Conservation (phyloP, 2,329 filamentous ascomycete species). For the Talaromyces pinophilus region DNA sequence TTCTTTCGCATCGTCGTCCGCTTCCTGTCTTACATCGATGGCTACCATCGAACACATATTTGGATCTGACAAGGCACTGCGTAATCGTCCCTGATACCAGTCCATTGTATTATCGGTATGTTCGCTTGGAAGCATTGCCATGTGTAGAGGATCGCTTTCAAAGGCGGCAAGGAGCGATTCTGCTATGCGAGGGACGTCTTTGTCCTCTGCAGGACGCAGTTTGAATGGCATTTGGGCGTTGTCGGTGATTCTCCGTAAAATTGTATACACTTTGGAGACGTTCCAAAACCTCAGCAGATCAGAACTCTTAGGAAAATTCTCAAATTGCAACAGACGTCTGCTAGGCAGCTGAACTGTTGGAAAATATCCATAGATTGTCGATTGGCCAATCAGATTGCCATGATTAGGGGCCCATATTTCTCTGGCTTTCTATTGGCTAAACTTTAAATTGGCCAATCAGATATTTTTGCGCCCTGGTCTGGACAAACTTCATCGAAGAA, state of each 20-base stretch:
- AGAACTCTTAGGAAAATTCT: background rate
- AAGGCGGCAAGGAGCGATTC: background rate
- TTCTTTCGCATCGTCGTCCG: background rate
- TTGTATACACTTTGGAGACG: background rate
- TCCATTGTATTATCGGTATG: background rate
- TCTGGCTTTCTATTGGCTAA: background rate
- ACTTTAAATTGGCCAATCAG: background rate
- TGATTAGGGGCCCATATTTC: background rate
- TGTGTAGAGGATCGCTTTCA: background rate
- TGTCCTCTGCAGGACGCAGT: background rate
- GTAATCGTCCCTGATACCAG: background rate
- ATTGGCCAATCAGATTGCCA: background rate
- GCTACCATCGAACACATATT: background rate
- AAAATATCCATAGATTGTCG: background rate
- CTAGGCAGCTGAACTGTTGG: background rate
- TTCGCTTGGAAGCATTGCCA: conserved; percentile 1
- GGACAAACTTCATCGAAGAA: background rate
- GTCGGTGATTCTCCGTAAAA: background rate
- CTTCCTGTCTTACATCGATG: background rate
- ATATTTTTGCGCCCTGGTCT: conserved; percentile 8
- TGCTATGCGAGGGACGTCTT: background rate
- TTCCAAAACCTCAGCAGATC: background rate
- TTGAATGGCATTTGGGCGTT: background rate
- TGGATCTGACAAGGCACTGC: background rate
- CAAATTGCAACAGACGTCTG: background rate